Evolutionary conservation across 768 basidiomycete species (phyloP).

Genomic region (Daedaleopsis sinensis): DNA sequence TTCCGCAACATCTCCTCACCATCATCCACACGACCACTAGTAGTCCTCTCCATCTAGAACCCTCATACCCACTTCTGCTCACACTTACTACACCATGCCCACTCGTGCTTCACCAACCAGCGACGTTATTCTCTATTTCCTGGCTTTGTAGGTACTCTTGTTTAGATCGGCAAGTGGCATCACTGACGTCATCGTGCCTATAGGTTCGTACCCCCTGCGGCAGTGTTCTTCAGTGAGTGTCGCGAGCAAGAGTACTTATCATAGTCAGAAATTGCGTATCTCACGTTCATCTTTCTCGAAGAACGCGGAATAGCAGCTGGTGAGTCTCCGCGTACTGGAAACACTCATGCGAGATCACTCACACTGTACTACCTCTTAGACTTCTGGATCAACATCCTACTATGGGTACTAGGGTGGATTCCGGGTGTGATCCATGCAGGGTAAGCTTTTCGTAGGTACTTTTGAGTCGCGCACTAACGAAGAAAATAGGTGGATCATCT

Average conservation of each 20-base stretch:
- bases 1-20: background rate
- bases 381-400: slow-evolving; percentile 41
- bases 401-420: slow-evolving; percentile 49
- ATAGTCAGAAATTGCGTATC: background rate
- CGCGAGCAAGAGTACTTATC: background rate
- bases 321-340: slow-evolving; percentile 1
- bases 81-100: slow-evolving; percentile 36
- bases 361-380: slow-evolving; percentile 24
- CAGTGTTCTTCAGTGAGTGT: slow-evolving; percentile 36
- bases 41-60: background rate
- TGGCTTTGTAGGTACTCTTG: slow-evolving; percentile 32
- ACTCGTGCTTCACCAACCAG: slow-evolving; percentile 22
- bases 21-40: background rate
- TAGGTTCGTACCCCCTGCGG: slow-evolving; percentile 36
- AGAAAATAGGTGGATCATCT: slow-evolving; percentile 35
- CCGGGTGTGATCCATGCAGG: slow-evolving; percentile 48
- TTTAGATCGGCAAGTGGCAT: background rate
- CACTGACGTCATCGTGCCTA: background rate
- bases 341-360: background rate
- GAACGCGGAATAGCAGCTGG: slow-evolving; percentile 32
- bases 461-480: background rate
- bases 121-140: slow-evolving; percentile 34
- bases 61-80: background rate
- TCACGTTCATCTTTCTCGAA: slow-evolving; percentile 4
- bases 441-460: slow-evolving; percentile 24